Conservation (phyloP, 2,329 filamentous ascomycete genomes). For the Penicillium sp. region DNA sequence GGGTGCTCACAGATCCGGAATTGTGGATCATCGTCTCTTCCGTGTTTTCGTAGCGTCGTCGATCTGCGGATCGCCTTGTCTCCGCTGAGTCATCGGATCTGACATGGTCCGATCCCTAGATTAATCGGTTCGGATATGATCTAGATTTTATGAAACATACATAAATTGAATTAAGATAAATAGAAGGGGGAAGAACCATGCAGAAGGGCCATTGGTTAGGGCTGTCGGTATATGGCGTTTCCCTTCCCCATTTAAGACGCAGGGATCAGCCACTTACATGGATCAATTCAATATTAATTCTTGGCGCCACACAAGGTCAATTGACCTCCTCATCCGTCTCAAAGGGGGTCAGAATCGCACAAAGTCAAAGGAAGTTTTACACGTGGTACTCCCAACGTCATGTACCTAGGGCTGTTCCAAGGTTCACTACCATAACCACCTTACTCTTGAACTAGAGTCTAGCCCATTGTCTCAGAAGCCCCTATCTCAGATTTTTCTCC, state of each 20-base stretch:
- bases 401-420: neutral
- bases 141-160: neutral
- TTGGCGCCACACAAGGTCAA: too few species aligned
- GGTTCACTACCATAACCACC: neutral
- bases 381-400: neutral
- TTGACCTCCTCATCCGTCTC: too few species aligned
- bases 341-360: neutral
- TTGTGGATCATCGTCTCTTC: neutral
- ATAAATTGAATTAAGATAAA: neutral
- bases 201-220: neutral
- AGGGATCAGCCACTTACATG: neutral
- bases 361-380: neutral
- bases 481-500: neutral
- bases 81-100: neutral
- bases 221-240: too few species aligned
- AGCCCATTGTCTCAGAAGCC: neutral
- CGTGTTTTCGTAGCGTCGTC: neutral
- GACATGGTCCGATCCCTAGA: neutral
- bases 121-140: neutral
- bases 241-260: too few species aligned
- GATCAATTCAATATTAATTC: too few species aligned
- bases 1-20: neutral
- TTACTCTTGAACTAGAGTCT: too few species aligned
- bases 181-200: neutral
- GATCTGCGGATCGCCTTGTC: neutral